Conservation (phyloP, 2,329 filamentous ascomycete genomes). For the Raffaelea ambrosiae region DNA sequence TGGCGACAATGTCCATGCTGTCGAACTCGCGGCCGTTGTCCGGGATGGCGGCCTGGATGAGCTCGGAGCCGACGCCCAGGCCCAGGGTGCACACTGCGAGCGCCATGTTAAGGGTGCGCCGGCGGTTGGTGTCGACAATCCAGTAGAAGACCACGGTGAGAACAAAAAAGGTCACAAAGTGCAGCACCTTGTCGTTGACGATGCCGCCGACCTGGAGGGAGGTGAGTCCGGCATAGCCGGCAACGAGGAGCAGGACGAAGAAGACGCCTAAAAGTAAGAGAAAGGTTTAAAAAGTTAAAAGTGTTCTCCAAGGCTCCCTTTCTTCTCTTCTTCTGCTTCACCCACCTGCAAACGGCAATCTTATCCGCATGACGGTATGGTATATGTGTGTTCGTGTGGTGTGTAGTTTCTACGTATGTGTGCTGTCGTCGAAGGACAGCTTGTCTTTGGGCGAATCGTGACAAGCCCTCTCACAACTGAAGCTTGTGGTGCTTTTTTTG, state of each 20-base stretch:
- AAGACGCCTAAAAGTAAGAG: conserved; percentile 51
- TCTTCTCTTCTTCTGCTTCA: neutral
- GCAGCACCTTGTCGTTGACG: conserved; percentile 85
- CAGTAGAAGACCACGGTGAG: conserved; percentile 90
- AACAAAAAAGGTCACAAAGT: conserved; percentile 81
- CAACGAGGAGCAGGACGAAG: conserved; percentile 60
- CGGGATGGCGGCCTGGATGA: conserved; percentile 66
- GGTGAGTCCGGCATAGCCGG: conserved; percentile 74
- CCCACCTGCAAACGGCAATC: conserved; percentile 80
- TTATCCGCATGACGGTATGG: conserved; percentile 62
- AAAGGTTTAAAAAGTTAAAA: neutral
- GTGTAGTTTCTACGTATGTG: too few relatives aligned
- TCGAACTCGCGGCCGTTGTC: conserved; percentile 62
- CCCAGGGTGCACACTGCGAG: conserved; percentile 67
- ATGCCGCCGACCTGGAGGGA: conserved; percentile 43
- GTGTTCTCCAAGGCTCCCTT: neutral
- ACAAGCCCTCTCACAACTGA: too few relatives aligned
- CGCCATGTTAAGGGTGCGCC: conserved; percentile 77
- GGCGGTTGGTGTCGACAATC: conserved; percentile 84
- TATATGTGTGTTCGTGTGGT: neutral
- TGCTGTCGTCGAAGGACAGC: conserved; percentile 11
- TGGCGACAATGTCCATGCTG: conserved; percentile 78
- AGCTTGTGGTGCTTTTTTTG: too few relatives aligned
- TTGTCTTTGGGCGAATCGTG: neutral
- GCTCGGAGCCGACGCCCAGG: conserved; percentile 65